phyloP scores from a whole-genome alignment of 2,329 filamentous ascomycete genomes.

The Claviceps africana region DNA sequence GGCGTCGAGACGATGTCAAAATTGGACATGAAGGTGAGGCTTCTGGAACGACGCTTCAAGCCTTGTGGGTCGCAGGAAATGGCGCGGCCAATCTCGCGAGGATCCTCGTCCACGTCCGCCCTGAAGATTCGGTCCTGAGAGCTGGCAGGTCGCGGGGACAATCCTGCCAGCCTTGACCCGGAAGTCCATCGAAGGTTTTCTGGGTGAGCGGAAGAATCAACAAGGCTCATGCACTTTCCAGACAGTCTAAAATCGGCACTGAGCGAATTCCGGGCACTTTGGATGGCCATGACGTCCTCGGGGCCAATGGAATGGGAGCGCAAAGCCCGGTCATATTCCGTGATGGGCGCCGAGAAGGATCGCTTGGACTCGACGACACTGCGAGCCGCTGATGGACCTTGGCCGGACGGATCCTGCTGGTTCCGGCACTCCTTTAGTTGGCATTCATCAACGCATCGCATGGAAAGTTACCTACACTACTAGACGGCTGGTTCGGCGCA shows the following conservation, averaged over 20 bases:
- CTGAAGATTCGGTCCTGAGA: conserved; percentile 35
- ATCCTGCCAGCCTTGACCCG: conserved; percentile 33
- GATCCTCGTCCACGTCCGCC: conserved; percentile 26
- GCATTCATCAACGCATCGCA: not conserved
- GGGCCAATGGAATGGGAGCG: conserved; percentile 47
- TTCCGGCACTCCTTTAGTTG: not conserved
- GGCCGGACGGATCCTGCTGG: conserved; percentile 21
- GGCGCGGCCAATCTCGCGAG: conserved; percentile 46
- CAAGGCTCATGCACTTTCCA: conserved; percentile 8
- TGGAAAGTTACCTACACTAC: conserved; percentile 30
- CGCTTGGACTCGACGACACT: conserved; percentile 31
- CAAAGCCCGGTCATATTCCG: conserved; percentile 45
- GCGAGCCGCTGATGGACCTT: conserved; percentile 19
- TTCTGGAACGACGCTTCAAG: conserved; percentile 42
- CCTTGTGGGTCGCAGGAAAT: conserved; percentile 41
- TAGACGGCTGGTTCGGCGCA: conserved; percentile 21
- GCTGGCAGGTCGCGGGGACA: conserved; percentile 49
- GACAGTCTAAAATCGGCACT: conserved; percentile 28
- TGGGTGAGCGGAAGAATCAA: conserved; percentile 7
- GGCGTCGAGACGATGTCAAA: conserved; percentile 12
- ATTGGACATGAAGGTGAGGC: conserved; percentile 39
- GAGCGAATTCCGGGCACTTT: conserved; percentile 39
- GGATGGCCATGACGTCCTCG: conserved; percentile 38
- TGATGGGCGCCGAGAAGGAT: conserved; percentile 44
- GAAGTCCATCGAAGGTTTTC: conserved; percentile 15